phyloP scores from a whole-genome alignment of 2,329 filamentous ascomycete genomes.

The Colletotrichum sojae region DNA sequence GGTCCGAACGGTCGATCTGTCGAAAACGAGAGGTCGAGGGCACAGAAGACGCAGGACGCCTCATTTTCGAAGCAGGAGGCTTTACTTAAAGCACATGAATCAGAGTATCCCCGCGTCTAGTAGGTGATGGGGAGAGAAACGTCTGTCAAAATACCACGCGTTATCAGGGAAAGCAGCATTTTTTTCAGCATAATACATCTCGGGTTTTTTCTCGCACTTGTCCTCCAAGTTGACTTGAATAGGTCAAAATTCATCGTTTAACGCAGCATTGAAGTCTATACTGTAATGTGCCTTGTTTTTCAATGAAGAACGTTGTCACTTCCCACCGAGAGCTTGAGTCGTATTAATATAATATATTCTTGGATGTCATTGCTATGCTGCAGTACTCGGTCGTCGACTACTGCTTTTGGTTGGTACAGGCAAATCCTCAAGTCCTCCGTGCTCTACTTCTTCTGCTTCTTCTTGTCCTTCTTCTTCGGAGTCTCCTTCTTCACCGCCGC shows the following conservation, averaged over 20 bases:
- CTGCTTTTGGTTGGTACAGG: too few relatives aligned
- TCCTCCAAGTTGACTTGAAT: background rate
- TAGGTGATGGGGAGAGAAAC: constrained; percentile 4
- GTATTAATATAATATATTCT: too few relatives aligned
- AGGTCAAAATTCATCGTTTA: background rate
- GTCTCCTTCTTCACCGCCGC: constrained; percentile 42
- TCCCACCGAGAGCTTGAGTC: too few relatives aligned
- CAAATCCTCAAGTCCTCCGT: constrained; percentile 38
- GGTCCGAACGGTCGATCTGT: background rate
- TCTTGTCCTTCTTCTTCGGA: constrained; percentile 47
- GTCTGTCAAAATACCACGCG: constrained; percentile 31
- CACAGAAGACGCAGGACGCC: constrained; percentile 9
- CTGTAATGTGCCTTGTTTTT: too few relatives aligned
- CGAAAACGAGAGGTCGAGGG: constrained; percentile 7
- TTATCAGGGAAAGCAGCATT: constrained; percentile 26
- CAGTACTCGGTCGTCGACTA: too few relatives aligned
- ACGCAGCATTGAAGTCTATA: too few relatives aligned
- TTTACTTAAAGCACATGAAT: constrained; percentile 22
- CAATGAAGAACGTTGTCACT: too few relatives aligned
- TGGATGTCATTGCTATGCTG: too few relatives aligned
- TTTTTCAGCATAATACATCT: constrained; percentile 26
- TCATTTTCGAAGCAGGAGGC: background rate
- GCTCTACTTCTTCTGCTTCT: constrained; percentile 46
- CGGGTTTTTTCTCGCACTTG: background rate
- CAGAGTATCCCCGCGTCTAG: constrained; percentile 5